Evolutionary conservation across 352 stramenopile genomes (phyloP).

Genomic region (Nothophytophthora sp.): DNA sequence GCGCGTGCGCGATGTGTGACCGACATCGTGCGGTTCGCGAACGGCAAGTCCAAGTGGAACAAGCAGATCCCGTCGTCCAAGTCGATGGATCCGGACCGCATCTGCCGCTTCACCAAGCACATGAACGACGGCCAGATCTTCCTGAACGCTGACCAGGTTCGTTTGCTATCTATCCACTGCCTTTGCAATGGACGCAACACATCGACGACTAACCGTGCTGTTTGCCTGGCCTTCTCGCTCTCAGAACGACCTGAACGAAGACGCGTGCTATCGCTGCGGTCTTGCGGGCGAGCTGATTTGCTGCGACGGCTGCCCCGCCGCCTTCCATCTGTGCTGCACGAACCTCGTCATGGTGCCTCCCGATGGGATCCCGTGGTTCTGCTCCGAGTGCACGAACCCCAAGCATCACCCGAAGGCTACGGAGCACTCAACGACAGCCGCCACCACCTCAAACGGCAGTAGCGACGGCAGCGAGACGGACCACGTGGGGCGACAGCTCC

Average conservation of each 20-base stretch:
- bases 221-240: no score
- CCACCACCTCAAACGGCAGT: slow-evolving; percentile 18
- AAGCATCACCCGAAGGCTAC: slow-evolving; percentile 31
- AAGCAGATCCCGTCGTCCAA: slow-evolving; percentile 41
- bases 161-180: no score
- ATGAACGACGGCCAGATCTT: slow-evolving; percentile 64
- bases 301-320: slow-evolving; percentile 77
- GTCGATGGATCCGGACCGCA: slow-evolving; percentile 58
- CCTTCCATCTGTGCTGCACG: slow-evolving; percentile 78
- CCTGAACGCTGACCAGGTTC: slow-evolving; percentile 61
- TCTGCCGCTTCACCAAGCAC: slow-evolving; percentile 69
- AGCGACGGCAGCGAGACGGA: slow-evolving; percentile 10
- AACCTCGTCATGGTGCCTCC: slow-evolving; percentile 65
- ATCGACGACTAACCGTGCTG: slow-evolving; percentile 6
- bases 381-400: slow-evolving; percentile 60
- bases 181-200: no score
- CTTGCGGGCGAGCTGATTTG: slow-evolving; percentile 76
- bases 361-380: slow-evolving; percentile 67
- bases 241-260: slow-evolving; percentile 84
- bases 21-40: slow-evolving; percentile 66
- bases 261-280: slow-evolving; percentile 75
- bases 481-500: slow-evolving; percentile 39
- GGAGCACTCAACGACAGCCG: slow-evolving; percentile 6
- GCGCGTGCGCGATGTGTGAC: slow-evolving; percentile 45
- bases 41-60: slow-evolving; percentile 74